Base-by-base conservation (phyloP, 768 basidiomycete species). In the Asterophora parasitica region DNA sequence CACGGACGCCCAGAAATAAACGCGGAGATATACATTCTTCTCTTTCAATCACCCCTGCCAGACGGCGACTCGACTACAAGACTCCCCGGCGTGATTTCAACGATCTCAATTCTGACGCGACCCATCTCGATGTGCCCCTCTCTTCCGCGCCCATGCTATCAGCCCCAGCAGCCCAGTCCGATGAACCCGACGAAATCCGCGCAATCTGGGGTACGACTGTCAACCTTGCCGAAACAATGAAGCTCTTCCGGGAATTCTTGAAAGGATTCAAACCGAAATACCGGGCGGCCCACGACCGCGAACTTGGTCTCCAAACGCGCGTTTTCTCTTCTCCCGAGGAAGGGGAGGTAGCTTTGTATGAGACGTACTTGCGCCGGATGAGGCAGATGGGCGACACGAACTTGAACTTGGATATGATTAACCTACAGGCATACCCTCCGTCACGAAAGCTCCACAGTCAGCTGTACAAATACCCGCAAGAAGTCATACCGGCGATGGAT, bases 201-300 rank as follows among this genome's bases (percentile, higher is more conserved):
- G 92, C 92, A 17, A 91, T 99, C 51, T 99, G 96, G 95, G 96
- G 96, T 26, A 99, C 96, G 0, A 94, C 91, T 1, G 93, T 99
- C 58, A 88, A 90, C 55, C 76, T 99, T 20, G 77, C 82, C 3
- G 88, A 95, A 63, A 87, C 89, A 10, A 96, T 97, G 89, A 85
- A 83, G 58, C 67, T 85, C 15, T 98, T 97, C 71, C 79, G 83
- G 43, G 83, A 88, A 31, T 97, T 97, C 65, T 68, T 99, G 47
- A 82, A 79, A 40, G 88, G 91, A 0, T 99, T 97, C 78, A 97
- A 96, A 61, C 81, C 82, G 38, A 96, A 94, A 64, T 94, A 95
- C 54, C 82, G 93, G 16, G 69, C 79, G 27, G 72, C 75, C 0
- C 74, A 88, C 51, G 89, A 95, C 61, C 77, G 82, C 33, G 77